Conservation (phyloP, 345 rosid species). For the Pelargonium nanum region DNA sequence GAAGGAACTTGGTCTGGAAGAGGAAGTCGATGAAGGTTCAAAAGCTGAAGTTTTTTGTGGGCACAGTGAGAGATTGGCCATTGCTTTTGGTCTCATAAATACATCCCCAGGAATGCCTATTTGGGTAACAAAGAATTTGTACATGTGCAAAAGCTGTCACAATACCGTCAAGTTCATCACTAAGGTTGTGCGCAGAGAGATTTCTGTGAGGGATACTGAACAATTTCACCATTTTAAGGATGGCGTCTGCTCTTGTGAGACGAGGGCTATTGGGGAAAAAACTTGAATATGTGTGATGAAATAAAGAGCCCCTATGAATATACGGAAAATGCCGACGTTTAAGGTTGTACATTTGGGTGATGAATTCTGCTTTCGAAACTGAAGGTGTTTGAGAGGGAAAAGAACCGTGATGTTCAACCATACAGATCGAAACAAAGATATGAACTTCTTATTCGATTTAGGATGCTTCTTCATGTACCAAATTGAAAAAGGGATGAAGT, state of each 20-base stretch:
- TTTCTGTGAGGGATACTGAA: constrained; percentile 70
- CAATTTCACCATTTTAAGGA: constrained; percentile 68
- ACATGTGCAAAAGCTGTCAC: constrained; percentile 66
- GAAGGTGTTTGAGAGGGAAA: too few relatives aligned
- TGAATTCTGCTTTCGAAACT: background rate
- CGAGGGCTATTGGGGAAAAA: constrained; percentile 33
- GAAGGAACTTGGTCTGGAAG: constrained; percentile 26
- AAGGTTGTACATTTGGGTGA: background rate
- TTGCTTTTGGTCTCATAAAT: constrained; percentile 62
- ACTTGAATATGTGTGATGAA: constrained; percentile 4
- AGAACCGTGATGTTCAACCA: background rate
- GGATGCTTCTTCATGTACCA: too few relatives aligned
- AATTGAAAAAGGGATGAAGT: too few relatives aligned
- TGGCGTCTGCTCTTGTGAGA: constrained; percentile 71
- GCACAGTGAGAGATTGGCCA: constrained; percentile 73
- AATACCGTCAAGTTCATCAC: constrained; percentile 55
- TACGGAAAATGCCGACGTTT: constrained; percentile 3
- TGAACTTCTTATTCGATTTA: background rate
- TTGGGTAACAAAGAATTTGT: constrained; percentile 72
- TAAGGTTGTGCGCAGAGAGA: constrained; percentile 58
- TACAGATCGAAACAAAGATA: background rate
- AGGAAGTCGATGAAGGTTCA: constrained; percentile 34
- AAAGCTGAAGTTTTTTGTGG: constrained; percentile 70
- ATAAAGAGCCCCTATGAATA: background rate
- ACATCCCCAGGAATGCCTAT: constrained; percentile 64